Conservation (phyloP, 169 alveolate species). For the Theileria parva region DNA sequence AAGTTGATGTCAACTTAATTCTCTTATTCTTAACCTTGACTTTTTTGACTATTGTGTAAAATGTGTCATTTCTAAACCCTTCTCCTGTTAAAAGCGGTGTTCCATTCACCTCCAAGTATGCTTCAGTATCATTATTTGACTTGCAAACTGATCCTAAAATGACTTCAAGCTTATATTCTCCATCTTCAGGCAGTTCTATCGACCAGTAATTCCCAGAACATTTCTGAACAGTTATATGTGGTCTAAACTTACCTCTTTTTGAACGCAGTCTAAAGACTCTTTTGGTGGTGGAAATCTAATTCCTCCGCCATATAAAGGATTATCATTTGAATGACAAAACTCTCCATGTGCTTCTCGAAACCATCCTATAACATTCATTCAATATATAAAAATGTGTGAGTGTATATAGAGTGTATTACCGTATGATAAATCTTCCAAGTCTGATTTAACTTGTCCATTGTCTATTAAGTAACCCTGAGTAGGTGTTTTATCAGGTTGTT, state of each 20-base stretch:
- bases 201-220: conserved; percentile 68
- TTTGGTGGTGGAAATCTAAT: conserved; percentile 54
- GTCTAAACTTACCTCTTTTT: conserved; percentile 32
- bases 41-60: conserved; percentile 61
- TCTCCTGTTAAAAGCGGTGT: conserved; percentile 35
- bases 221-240: conserved; percentile 19
- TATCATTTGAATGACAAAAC: conserved; percentile 13
- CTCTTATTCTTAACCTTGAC: conserved; percentile 50
- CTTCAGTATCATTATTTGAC: conserved; percentile 4
- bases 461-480: conserved; percentile 38
- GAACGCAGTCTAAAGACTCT: conserved; percentile 47
- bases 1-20: conserved; percentile 61
- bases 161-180: conserved; percentile 53
- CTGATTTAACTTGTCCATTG: conserved; percentile 26
- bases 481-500: conserved; percentile 29
- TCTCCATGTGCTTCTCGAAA: conserved; percentile 15
- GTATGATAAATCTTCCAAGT: conserved; percentile 17
- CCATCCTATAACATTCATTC: conserved; percentile 20
- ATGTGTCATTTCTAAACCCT: conserved; percentile 16
- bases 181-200: conserved; percentile 61
- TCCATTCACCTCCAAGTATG: conserved; percentile 54
- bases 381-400: conserved; percentile 1
- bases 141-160: conserved; percentile 51
- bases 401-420: background rate
- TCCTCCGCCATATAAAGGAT: conserved; percentile 43